Conservation (phyloP, 345 rosid species). For the Eutrema yunnanense region DNA sequence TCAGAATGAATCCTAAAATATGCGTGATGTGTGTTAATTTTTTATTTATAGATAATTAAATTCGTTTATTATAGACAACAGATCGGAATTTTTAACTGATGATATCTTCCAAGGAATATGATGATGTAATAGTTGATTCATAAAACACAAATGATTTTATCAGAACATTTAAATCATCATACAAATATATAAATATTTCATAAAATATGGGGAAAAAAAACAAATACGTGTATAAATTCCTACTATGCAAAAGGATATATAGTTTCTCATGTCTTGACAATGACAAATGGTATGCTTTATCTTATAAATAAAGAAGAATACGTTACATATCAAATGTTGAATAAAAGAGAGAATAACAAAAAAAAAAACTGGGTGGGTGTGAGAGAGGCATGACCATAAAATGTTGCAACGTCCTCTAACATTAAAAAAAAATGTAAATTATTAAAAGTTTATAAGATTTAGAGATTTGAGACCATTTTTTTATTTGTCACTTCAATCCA, state of each 20-base stretch:
- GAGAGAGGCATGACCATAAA: conserved; percentile 22
- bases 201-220: not conserved
- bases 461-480: not conserved
- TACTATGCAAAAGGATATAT: not conserved
- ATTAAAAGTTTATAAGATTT: conserved; percentile 3
- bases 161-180: not conserved
- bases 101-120: too few relatives aligned
- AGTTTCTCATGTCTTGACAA: not conserved
- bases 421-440: not conserved
- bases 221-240: not conserved
- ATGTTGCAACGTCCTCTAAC: conserved; percentile 22
- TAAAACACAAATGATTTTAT: not conserved
- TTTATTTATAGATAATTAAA: too few relatives aligned
- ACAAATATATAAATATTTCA: not conserved
- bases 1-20: too few relatives aligned
- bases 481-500: conserved; percentile 15
- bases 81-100: too few relatives aligned
- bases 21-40: too few relatives aligned
- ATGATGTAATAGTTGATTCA: too few relatives aligned
- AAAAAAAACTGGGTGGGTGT: conserved; percentile 1
- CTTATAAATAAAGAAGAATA: not conserved
- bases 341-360: conserved; percentile 1
- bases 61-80: too few relatives aligned
- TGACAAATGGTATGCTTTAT: not conserved
- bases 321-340: conserved; percentile 2